Evolutionary conservation across 2,329 filamentous ascomycete species (phyloP), one percentile per base, ranked within the genome.

Genomic region (Cladosporium sp.): DNA sequence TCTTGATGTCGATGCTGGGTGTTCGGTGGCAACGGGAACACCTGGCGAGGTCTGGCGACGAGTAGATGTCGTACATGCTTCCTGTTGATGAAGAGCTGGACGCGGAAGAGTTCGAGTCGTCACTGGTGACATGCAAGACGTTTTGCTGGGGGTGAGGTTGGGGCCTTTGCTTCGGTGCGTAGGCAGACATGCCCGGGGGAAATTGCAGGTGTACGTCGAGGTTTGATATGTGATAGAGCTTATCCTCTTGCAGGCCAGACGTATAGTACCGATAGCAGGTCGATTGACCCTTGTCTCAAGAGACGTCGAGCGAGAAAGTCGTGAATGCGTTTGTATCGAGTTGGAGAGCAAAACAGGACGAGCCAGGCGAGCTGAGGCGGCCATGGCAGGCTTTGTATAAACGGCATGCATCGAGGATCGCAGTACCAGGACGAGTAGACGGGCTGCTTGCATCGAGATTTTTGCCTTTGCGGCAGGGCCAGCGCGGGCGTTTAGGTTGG

Each of bases 11-110:
- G 39, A 66, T 42, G 57, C 64, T 67, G 15, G 60, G 56, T 7
- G 64, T 63, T 20, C 67, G 59, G 44, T 67, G 65, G 50, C 67
- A 69, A 43, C 67, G 53, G 15, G 67, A 69, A 49, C 67, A 69
- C 37, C 67, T 56, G 5, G 65, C 66, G 7, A 59, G 42, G 9
- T 61, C 60, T 15, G 54, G 54, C 9, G 56, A 57, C 24, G 57
- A 55, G 20, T 49, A 47, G 38, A 51, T 54, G 15, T 39, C 57
- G 11, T 54, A 54, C 30, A 54, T 56, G 38, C 50, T 52, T 9
- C 59, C 54, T 30, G 43, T 51, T 24, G 55, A 57, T 13, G 53
- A 57, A 13, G 53, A 51, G 34, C 34, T 52, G 19, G 55, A 58
- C 53, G 39, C 53, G 38, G 51, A 47, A 15, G 47, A 48, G n/a